Conservation (phyloP, 805 yeast species). For the Helenozyma baotianmanensis region DNA sequence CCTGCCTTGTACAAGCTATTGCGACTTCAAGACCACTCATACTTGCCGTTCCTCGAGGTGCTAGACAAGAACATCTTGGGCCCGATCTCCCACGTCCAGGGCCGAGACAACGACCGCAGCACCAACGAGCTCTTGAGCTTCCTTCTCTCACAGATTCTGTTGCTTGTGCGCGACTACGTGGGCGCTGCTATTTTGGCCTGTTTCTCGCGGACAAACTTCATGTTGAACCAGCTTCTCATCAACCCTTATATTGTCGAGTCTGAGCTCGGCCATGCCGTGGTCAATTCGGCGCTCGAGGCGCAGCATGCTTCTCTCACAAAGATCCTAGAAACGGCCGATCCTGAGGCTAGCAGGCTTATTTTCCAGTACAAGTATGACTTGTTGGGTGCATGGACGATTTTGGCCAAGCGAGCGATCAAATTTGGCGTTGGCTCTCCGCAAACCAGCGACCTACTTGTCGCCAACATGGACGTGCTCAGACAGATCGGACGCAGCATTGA, state of each 20-base stretch:
- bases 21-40: not conserved
- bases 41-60: conserved; percentile 18
- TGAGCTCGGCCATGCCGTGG: conserved; percentile 12
- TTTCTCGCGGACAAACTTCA: conserved; percentile 24
- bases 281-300: conserved; percentile 17
- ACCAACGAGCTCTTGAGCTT: conserved; percentile 11
- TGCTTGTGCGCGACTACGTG: conserved; percentile 6
- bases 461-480: conserved; percentile 2
- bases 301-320: conserved; percentile 18
- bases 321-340: conserved; percentile 12
- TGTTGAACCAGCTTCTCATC: conserved; percentile 27
- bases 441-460: not conserved
- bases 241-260: conserved; percentile 26
- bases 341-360: conserved; percentile 16
- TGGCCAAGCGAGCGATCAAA: conserved; percentile 8
- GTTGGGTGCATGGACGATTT: conserved; percentile 32
- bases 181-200: conserved; percentile 18
- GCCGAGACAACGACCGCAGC: conserved; percentile 10
- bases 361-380: conserved; percentile 29
- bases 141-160: conserved; percentile 16
- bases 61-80: conserved; percentile 20
- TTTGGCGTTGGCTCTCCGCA: conserved; percentile 8
- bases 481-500: conserved; percentile 1
- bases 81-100: conserved; percentile 22
- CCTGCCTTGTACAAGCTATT: conserved; percentile 14